These are phyloP conservation scores for Globisporangium megalacanthum DNA, from an alignment of 352 stramenopile species.

Conservation along the genomic window DNA sequence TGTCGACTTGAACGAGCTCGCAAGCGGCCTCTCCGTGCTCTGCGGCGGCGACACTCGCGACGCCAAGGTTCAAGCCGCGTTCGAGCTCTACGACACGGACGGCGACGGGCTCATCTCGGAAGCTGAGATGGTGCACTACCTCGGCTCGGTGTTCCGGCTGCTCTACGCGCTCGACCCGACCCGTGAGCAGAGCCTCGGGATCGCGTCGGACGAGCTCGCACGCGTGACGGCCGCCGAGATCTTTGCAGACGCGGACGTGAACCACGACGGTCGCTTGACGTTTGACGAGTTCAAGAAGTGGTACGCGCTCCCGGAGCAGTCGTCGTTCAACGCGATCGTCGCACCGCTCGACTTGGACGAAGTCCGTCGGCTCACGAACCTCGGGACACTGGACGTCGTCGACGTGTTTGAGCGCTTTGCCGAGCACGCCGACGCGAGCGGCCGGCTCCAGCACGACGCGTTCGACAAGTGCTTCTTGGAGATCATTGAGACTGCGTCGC, in stretches of 20 bases:
- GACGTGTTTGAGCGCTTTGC: conserved; percentile 87
- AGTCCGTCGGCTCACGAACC: conserved; percentile 77
- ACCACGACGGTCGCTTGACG: conserved; percentile 78
- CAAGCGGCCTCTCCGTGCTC: conserved; percentile 65
- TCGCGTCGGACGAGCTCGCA: conserved; percentile 59
- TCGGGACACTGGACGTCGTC: conserved; percentile 77
- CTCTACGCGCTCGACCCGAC: conserved; percentile 71
- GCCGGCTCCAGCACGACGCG: conserved; percentile 49
- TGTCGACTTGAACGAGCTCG: conserved; percentile 74
- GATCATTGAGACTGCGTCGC: conserved; percentile 60
- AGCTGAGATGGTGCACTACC: conserved; percentile 83
- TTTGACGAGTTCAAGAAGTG: conserved; percentile 85
- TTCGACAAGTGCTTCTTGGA: conserved; percentile 76
- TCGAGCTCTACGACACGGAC: conserved; percentile 84
- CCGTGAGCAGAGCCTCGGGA: conserved; percentile 45
- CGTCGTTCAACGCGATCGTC: conserved; percentile 66
- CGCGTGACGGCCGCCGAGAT: conserved; percentile 63
- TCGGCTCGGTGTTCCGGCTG: conserved; percentile 80
- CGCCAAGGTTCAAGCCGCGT: conserved; percentile 66
- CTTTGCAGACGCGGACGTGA: conserved; percentile 85
- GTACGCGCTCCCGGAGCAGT: conserved; percentile 65
- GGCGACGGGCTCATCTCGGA: conserved; percentile 78
- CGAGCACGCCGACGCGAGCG: conserved; percentile 51
- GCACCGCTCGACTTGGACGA: conserved; percentile 73
- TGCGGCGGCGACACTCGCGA: conserved; percentile 50